Evolutionary conservation across 345 rosid species (phyloP).

Genomic region (Adansonia digitata): DNA sequence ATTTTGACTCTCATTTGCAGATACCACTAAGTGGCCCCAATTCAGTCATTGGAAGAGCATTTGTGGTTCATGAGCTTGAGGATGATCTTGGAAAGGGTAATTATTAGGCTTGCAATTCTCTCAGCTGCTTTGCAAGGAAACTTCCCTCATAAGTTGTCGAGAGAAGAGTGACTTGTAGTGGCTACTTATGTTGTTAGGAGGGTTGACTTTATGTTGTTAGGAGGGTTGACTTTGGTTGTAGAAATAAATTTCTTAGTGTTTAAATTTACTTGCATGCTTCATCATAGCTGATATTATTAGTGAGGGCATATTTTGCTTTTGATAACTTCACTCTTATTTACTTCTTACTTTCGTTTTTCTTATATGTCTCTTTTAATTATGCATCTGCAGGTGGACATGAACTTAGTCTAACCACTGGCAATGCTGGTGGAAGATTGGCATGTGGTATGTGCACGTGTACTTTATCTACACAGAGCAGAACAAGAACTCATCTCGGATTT

Average conservation of each 20-base stretch:
- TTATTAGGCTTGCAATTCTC: neutral
- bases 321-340: neutral
- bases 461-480: neutral
- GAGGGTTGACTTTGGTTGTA: neutral
- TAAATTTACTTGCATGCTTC: neutral
- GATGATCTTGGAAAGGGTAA: conserved; percentile 98
- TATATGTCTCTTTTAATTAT: conserved; percentile 15
- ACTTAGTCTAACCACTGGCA: conserved; percentile 90
- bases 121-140: neutral
- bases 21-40: conserved; percentile 77
- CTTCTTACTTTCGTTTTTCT: neutral
- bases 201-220: neutral
- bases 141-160: neutral
- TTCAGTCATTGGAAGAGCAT: conserved; percentile 83
- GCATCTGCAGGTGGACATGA: conserved; percentile 81
- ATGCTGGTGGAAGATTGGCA: conserved; percentile 98
- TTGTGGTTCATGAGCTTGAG: conserved; percentile 93
- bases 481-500: neutral
- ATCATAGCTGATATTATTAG: neutral
- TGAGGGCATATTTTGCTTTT: neutral
- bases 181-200: neutral
- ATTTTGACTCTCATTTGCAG: conserved; percentile 32
- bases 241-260: neutral
- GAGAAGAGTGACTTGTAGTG: neutral
- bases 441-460: conserved; percentile 56